Evolutionary conservation across 2,329 filamentous ascomycete species (phyloP), one percentile per base, ranked within the genome.

Genomic region (Pseudogymnoascus sp.): DNA sequence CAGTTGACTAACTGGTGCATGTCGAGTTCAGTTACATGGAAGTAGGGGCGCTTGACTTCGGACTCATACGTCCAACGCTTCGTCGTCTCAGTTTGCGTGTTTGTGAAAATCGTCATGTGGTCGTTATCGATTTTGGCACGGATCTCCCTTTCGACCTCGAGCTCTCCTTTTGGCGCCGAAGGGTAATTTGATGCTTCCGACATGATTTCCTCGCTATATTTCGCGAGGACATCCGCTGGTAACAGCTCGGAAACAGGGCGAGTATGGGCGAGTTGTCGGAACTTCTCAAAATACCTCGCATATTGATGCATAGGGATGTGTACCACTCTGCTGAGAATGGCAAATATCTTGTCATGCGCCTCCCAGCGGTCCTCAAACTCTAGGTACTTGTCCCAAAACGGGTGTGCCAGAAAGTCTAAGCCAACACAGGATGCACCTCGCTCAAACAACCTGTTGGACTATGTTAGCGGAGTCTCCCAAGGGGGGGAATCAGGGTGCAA

Each of bases 371-470:
- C 92, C 74, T 97, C 94, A 71, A 95, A 97, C 73, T 97, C 94
- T 66, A 99, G 85, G 72, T 96, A 99, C 77, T 96, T 97, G 75
- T 99, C 94, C 94, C 94, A 99, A 78, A 99, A 97, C 1, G 92
- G 92, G 73, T 97, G 92, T 2, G 92, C 89, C 31, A 96, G 81
- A 72, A 96, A 99, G 76, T 99, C 94, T 16, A 97, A 82, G 14
- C 94, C 94, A 41, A 96, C 92, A 69, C 84, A 88, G 31, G 83
- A 83, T 29, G 91, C 90, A 66, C 89, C 94, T 68, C 94, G 90
- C 74, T 99, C 93, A 72, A 97, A 97, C 7, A 97, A 83, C 69
- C 94, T 99, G 73, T 60, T 16, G 33, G 35, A 39, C 21, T 23
- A 16, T 14, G 59, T 63, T 43, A 66, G 64, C 60, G 14, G 59